phyloP scores from a whole-genome alignment of 352 stramenopile genomes.

The Pythium utonaiense region DNA sequence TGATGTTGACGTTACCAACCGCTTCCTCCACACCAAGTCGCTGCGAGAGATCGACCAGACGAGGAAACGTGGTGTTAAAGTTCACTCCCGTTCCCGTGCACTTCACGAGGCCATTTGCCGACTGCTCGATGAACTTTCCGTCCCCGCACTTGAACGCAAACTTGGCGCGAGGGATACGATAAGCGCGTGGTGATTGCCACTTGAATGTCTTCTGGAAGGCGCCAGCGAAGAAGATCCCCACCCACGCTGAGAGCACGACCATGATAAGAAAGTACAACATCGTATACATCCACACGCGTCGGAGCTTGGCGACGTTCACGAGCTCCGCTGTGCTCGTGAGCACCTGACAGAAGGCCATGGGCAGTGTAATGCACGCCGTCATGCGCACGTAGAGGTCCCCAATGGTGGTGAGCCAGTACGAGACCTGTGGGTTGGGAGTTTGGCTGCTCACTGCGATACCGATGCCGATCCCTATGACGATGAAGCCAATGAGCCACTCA shows the following conservation, averaged over 20 bases:
- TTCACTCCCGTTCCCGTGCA: constrained; percentile 35
- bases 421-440: constrained; percentile 28
- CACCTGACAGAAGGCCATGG: constrained; percentile 62
- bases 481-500: constrained; percentile 37
- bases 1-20: constrained; percentile 37
- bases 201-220: constrained; percentile 22
- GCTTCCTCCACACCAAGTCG: constrained; percentile 39
- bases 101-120: constrained; percentile 15
- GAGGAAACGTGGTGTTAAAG: constrained; percentile 48
- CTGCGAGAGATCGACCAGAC: constrained; percentile 38
- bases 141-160: constrained; percentile 67
- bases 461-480: constrained; percentile 33
- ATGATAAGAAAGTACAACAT: constrained; percentile 34
- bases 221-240: constrained; percentile 28
- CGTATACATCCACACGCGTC: constrained; percentile 40
- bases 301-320: constrained; percentile 34
- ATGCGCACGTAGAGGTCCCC: constrained; percentile 54
- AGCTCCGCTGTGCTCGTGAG: constrained; percentile 53
- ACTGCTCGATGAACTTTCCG: constrained; percentile 41
- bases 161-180: constrained; percentile 28
- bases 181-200: constrained; percentile 10
- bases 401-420: constrained; percentile 55
- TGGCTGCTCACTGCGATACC: constrained; percentile 31
- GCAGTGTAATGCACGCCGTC: constrained; percentile 52
- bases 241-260: constrained; percentile 25